Percentiles rank a stretch among this genome's conserved stretches.
Evolutionary conservation across 225 moss, liverwort and hornwort species (phyloP).

Genomic region (Pseudoscleropodium purum): DNA sequence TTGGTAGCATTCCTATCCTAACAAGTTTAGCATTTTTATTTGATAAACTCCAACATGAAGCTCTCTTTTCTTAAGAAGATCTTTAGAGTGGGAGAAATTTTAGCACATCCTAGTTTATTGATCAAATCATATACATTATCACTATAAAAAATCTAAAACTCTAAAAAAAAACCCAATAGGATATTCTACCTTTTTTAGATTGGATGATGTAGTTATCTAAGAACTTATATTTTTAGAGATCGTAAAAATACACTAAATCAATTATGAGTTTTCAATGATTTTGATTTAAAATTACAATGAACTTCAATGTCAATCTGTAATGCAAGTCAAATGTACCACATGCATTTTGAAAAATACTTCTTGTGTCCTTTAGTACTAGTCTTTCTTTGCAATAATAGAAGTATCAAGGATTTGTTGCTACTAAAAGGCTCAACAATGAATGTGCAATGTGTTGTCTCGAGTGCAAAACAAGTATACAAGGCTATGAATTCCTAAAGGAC

Average conservation of each 20-base stretch:
- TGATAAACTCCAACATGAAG: neutral
- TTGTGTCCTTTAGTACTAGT: neutral
- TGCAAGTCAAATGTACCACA: neutral
- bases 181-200: neutral
- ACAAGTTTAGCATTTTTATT: neutral
- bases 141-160: neutral
- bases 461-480: fast-evolving
- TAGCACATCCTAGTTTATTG: neutral
- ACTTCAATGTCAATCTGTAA: neutral
- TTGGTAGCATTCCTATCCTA: neutral
- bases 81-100: neutral
- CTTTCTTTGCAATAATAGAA: neutral
- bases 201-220: neutral
- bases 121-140: neutral
- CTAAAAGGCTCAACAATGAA: neutral
- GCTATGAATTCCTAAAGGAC: neutral
- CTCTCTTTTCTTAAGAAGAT: neutral
- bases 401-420: neutral
- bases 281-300: neutral
- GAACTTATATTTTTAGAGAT: neutral
- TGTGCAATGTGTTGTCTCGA: neutral
- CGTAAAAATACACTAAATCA: neutral
- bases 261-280: neutral
- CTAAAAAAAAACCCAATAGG: neutral
- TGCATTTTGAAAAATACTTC: neutral